These are phyloP conservation scores for Tetrapisispora taiwanensis DNA, from an alignment of 805 yeast genomes.

Conservation along the genomic window DNA sequence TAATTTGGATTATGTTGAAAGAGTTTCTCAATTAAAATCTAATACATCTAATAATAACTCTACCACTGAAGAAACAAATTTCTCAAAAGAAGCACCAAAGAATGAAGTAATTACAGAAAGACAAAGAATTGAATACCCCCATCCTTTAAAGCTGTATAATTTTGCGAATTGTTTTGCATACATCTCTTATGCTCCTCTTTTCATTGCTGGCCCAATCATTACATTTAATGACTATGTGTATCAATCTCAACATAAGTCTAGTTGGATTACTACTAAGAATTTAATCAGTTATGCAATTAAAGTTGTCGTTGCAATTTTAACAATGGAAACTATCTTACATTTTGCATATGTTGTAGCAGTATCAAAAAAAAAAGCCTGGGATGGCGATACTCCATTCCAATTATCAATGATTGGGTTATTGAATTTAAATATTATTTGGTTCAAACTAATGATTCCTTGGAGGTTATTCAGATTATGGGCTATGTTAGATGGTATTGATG, in stretches of 20 bases:
- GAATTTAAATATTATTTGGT: slow-evolving; percentile 85
- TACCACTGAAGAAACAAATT: neutral
- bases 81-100: slow-evolving; percentile 5
- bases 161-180: slow-evolving; percentile 65
- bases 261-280: slow-evolving; percentile 48
- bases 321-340: slow-evolving; percentile 85
- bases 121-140: slow-evolving; percentile 54
- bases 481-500: slow-evolving; percentile 81
- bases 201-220: slow-evolving; percentile 89
- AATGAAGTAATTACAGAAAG: slow-evolving; percentile 36
- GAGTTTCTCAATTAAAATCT: slow-evolving; percentile 18
- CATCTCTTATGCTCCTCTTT: slow-evolving; percentile 74
- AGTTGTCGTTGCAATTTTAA: slow-evolving; percentile 59
- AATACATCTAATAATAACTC: neutral
- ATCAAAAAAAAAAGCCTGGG: slow-evolving; percentile 83
- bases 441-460: slow-evolving; percentile 92
- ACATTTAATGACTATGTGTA: slow-evolving; percentile 85
- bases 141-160: slow-evolving; percentile 50
- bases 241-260: slow-evolving; percentile 52
- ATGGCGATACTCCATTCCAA: slow-evolving; percentile 80
- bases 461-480: slow-evolving; percentile 90
- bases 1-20: slow-evolving; percentile 62
- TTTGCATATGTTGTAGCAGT: slow-evolving; percentile 90
- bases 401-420: slow-evolving; percentile 90
- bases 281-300: slow-evolving; percentile 55